A percentile compares a stretch with the other conserved stretches of the same genome.
Conservation (phyloP, 345 rosid genomes). For the Gossypioides kirkii region DNA sequence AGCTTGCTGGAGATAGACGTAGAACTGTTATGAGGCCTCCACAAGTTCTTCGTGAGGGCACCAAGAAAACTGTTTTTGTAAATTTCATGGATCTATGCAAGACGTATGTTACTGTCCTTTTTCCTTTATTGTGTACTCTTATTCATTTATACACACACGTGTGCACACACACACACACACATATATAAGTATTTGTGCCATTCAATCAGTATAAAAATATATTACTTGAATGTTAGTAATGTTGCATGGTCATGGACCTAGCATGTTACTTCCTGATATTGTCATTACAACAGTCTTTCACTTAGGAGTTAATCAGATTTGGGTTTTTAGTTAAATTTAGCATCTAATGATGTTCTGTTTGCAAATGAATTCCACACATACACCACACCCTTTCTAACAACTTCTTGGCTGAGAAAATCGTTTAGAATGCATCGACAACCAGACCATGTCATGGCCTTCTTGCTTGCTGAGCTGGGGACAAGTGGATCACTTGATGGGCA, state of each 20-base stretch:
- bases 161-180: no score
- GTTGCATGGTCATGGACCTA: background rate
- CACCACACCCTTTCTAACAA: background rate
- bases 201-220: background rate
- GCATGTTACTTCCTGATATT: background rate
- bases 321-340: background rate
- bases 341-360: background rate
- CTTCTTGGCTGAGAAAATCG: background rate
- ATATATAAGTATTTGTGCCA: no score
- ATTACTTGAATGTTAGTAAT: background rate
- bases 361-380: background rate
- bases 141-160: background rate
- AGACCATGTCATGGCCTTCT: constrained; percentile 41
- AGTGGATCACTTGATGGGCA: constrained; percentile 41
- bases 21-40: constrained; percentile 99
- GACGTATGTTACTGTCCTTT: constrained; percentile 40
- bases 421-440: constrained; percentile 44
- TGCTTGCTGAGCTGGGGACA: constrained; percentile 42
- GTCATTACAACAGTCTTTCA: background rate
- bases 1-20: constrained; percentile 94
- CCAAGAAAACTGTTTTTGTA: constrained; percentile 94
- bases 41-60: constrained; percentile 96
- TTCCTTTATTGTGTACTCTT: background rate
- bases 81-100: constrained; percentile 97
- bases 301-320: background rate